phyloP scores from a whole-genome alignment of 139 green algal genomes.

The Picochlorum sp. region DNA sequence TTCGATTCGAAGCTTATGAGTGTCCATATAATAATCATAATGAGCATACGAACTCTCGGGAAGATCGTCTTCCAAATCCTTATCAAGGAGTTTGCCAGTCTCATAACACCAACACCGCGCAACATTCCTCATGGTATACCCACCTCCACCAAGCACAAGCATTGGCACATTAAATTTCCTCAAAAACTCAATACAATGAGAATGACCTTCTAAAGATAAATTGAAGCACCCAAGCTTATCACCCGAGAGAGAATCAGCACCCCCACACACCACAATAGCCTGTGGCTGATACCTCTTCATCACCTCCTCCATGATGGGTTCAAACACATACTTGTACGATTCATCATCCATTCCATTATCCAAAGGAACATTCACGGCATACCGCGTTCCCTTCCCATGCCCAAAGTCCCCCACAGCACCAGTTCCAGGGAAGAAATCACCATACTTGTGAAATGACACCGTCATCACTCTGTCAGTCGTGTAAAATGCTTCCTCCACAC shows the following conservation, averaged over 20 bases:
- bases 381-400: conserved; percentile 68
- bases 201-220: conserved; percentile 80
- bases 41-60: conserved; percentile 31
- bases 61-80: conserved; percentile 71
- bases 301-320: conserved; percentile 82
- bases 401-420: conserved; percentile 73
- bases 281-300: conserved; percentile 96
- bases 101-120: conserved; percentile 97
- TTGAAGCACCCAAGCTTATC: conserved; percentile 99
- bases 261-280: conserved; percentile 94
- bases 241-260: conserved; percentile 87
- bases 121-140: conserved; percentile 99
- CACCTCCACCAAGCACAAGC: conserved; percentile 88
- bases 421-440: conserved; percentile 97
- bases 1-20: conserved; percentile 67
- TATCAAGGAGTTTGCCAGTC: conserved; percentile 76
- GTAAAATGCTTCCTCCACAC: conserved; percentile 99
- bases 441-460: conserved; percentile 94
- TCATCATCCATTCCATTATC: conserved; percentile 93
- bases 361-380: conserved; percentile 91
- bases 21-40: conserved; percentile 87
- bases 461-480: conserved; percentile 92
- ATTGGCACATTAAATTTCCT: conserved; percentile 85
- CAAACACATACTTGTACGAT: conserved; percentile 84
- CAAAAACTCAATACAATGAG: conserved; percentile 95